These are phyloP conservation scores for Backusella liffmaniae DNA, from an alignment of 192 early-diverging fungal genomes.

Conservation along the genomic window DNA sequence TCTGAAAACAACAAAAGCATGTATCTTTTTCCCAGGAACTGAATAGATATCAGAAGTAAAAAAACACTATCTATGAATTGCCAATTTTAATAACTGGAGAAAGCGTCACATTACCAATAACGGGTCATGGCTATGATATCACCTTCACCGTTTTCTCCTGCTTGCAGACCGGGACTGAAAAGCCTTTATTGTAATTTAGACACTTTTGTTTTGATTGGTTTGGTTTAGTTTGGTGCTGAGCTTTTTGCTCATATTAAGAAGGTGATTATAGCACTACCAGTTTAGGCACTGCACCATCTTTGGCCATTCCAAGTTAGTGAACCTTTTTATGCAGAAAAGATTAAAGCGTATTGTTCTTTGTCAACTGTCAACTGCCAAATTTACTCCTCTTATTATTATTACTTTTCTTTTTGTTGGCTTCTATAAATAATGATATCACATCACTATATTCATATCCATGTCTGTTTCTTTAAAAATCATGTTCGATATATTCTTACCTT, in stretches of 20 bases:
- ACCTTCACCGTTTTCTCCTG: neutral
- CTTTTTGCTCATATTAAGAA: neutral
- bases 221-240: neutral
- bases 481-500: too few relatives aligned
- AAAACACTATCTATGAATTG: neutral
- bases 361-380: neutral
- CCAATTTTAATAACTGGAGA: neutral
- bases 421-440: too few relatives aligned
- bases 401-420: too few relatives aligned
- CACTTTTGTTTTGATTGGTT: neutral
- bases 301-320: too few relatives aligned
- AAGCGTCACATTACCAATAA: neutral
- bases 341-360: neutral
- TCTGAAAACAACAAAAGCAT: neutral
- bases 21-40: neutral
- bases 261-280: too few relatives aligned
- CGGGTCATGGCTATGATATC: neutral
- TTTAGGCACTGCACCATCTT: too few relatives aligned
- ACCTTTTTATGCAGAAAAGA: too few relatives aligned
- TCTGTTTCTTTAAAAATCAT: too few relatives aligned
- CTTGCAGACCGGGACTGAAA: neutral
- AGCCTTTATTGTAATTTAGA: neutral
- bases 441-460: too few relatives aligned
- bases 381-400: too few relatives aligned
- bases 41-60: neutral